phyloP scores from a whole-genome alignment of 1,284 basidiomycete genomes.

The Trichosporon coremiiforme region DNA sequence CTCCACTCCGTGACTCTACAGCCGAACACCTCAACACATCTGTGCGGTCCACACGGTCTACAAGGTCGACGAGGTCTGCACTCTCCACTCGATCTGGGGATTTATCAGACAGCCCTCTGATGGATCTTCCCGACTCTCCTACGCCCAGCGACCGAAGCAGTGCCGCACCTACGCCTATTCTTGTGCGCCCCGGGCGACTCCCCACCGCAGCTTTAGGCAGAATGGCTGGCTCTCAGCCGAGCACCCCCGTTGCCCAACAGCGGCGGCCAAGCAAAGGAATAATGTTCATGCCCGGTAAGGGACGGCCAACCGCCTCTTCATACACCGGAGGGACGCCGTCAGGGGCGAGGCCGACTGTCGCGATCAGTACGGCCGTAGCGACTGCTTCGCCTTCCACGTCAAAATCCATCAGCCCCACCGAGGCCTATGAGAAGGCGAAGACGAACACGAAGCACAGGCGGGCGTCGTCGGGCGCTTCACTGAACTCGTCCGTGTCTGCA shows the following conservation, averaged over 20 bases:
- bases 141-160: conserved; percentile 8
- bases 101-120: conserved; percentile 15
- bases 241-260: not conserved
- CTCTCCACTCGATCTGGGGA: conserved; percentile 1
- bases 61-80: conserved; percentile 12
- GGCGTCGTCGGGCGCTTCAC: conserved; percentile 2
- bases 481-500: conserved; percentile 12
- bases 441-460: conserved; percentile 13
- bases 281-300: conserved; percentile 11
- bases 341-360: conserved; percentile 9
- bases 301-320: not conserved
- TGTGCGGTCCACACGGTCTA: conserved; percentile 5
- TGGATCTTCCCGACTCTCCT: not conserved
- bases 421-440: not conserved
- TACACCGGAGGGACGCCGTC: not conserved
- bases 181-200: conserved; percentile 14
- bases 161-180: not conserved
- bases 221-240: not conserved
- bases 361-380: conserved; percentile 12
- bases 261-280: not conserved
- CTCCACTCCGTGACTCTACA: conserved; percentile 9
- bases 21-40: not conserved
- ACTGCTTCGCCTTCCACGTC: conserved; percentile 5
- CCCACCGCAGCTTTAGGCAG: not conserved
- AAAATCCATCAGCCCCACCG: conserved; percentile 7